These are phyloP conservation scores for Ophiocytium majus DNA, from an alignment of 352 stramenopile species.

Conservation along the genomic window DNA sequence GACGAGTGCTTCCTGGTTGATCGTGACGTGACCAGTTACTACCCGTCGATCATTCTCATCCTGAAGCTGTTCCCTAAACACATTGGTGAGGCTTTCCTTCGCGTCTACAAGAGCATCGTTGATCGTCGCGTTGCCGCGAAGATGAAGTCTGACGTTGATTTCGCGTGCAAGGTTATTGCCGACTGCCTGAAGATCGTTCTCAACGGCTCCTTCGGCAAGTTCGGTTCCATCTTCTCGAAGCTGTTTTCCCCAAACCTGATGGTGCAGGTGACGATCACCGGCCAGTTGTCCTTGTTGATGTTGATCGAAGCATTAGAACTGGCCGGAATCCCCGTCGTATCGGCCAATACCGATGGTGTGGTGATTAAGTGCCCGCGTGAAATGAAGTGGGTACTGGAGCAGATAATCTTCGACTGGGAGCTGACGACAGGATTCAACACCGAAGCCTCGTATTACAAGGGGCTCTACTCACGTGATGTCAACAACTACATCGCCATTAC, in stretches of 20 bases:
- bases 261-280: background rate
- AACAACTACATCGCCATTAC: slow-evolving; percentile 5
- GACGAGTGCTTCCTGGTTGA: background rate
- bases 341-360: background rate
- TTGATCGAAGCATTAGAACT: slow-evolving; percentile 11
- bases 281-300: background rate
- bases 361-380: background rate
- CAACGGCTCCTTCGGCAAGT: background rate
- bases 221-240: background rate
- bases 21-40: background rate
- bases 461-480: background rate
- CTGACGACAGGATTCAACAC: background rate
- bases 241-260: background rate
- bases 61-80: background rate
- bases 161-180: no score
- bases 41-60: slow-evolving; percentile 4
- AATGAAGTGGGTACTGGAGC: background rate
- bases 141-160: background rate
- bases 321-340: background rate
- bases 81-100: background rate
- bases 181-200: background rate
- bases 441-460: background rate
- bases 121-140: background rate
- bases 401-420: background rate
- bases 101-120: background rate